A percentile compares a stretch with the other conserved stretches of the same genome.
phyloP scores from a whole-genome alignment of 2,329 filamentous ascomycete genomes.

The Cadophora sp. region DNA sequence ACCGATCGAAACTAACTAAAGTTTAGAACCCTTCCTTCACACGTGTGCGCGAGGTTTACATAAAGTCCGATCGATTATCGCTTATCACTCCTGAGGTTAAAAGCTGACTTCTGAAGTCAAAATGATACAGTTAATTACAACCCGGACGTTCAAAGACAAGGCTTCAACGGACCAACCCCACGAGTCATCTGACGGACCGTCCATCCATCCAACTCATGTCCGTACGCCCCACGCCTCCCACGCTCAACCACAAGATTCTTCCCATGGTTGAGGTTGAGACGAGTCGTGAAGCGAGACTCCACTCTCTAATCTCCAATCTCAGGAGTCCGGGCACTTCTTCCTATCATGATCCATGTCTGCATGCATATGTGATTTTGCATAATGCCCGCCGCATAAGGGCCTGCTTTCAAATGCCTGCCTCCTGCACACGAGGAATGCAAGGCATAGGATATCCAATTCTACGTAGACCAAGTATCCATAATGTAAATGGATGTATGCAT shows the following conservation, averaged over 20 bases:
- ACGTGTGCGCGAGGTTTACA: not conserved
- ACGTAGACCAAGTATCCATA: too few species aligned
- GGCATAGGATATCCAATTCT: too few species aligned
- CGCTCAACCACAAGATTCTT: not conserved
- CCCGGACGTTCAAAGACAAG: too few species aligned
- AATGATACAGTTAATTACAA: too few species aligned
- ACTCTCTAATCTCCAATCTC: not conserved
- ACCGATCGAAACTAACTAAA: too few species aligned
- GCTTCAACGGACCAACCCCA: too few species aligned
- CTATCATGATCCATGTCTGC: conserved; percentile 11
- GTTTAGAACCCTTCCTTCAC: not conserved
- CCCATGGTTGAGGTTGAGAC: not conserved
- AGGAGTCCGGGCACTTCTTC: not conserved
- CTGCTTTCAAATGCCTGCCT: not conserved
- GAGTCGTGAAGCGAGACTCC: not conserved
- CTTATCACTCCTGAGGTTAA: too few species aligned
- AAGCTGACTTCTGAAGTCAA: too few species aligned
- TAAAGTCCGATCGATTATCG: too few species aligned
- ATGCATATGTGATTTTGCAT: not conserved
- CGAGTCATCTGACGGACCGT: conserved; percentile 2
- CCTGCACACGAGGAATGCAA: not conserved
- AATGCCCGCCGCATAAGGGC: too few species aligned
- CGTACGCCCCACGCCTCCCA: not conserved
- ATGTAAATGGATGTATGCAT: too few species aligned
- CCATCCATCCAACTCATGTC: not conserved